These are phyloP conservation scores for Vigna nakashimae DNA, from an alignment of 306 rosid genomes.

Conservation along the genomic window DNA sequence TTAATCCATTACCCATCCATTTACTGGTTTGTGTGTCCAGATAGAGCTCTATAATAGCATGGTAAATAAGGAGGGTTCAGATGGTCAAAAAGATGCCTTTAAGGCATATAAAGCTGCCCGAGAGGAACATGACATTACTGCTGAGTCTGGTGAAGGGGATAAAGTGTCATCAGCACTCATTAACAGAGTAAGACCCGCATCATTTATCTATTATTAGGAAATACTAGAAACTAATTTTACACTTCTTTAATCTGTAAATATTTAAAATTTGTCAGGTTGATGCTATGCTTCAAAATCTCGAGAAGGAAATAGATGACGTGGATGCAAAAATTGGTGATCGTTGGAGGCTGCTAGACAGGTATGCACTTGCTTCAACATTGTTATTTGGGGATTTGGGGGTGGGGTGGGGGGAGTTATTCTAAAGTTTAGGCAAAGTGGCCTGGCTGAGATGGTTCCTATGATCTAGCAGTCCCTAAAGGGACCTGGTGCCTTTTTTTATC, in stretches of 20 bases:
- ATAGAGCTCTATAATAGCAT: conserved; percentile 90
- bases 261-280: conserved; percentile 72
- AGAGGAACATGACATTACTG: conserved; percentile 60
- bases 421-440: conserved; percentile 1
- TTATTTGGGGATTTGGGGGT: not conserved
- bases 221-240: conserved; percentile 16
- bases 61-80: conserved; percentile 77
- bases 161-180: conserved; percentile 87
- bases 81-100: conserved; percentile 71
- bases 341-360: conserved; percentile 92
- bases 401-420: not conserved
- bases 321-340: conserved; percentile 94
- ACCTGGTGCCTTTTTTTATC: conserved; percentile 17
- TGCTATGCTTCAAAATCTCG: conserved; percentile 92
- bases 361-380: conserved; percentile 38
- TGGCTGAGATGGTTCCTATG: conserved; percentile 12
- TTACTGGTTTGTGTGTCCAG: conserved; percentile 54
- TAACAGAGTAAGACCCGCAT: conserved; percentile 62
- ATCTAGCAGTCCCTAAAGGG: conserved; percentile 31
- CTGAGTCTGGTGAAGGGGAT: conserved; percentile 61
- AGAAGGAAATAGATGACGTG: conserved; percentile 94
- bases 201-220: conserved; percentile 18
- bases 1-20: conserved; percentile 30
- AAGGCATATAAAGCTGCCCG: conserved; percentile 94
- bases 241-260: conserved; percentile 26